Base-by-base conservation (phyloP, 2,329 filamentous ascomycete genomes). In the Torrubiellomyces zombiae region DNA sequence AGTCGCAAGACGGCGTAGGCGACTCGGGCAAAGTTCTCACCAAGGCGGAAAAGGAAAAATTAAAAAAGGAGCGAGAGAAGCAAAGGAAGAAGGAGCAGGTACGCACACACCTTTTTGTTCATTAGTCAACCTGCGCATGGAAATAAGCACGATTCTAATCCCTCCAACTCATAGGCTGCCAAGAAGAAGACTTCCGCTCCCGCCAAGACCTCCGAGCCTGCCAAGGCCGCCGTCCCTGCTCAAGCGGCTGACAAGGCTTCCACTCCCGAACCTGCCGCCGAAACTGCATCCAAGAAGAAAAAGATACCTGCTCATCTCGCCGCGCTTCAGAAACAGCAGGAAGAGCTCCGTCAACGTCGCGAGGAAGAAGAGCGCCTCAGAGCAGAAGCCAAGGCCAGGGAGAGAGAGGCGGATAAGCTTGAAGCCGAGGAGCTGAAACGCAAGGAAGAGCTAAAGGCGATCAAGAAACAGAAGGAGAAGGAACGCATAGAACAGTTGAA, bases 11-110 rank as follows among this genome's bases (percentile, higher is more conserved):
- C 12, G 62, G 61, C 11, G 61, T 55, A 8, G 68, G 51, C 6
- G 63, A 60, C 4, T 59, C 60, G 30, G 75, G 75, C 21, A 68
- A 73, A 28, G 64, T 95, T 24, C 73, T 95, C 57, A 92, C 82
- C 19, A 98, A 95, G 68, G 89, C 91, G 30, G 85, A 98, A 59
- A 98, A 98, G 60, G 89, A 98, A 52, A 92, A 82, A 55, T 65
- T 86, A 44, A 95, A 86, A 67, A 98, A 94, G 59, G 89, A 98
- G 60, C 74, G 82, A 32, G 89, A 98, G 61, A 98, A 98, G 71
- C 80, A 89, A 58, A 68, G 85, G 38, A 98, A 98, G 61, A 98
- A 85, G 71, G 89, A 98, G 55, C 78, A 95, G 69, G 82, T 89
- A 39, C 22, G 42, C 28, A 7, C 14, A 13, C 13, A 13, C 11